Percentiles rank a stretch among this genome's conserved stretches.
phyloP scores from a whole-genome alignment of 495 filamentous ascomycete genomes.

The Daldinia loculata region DNA sequence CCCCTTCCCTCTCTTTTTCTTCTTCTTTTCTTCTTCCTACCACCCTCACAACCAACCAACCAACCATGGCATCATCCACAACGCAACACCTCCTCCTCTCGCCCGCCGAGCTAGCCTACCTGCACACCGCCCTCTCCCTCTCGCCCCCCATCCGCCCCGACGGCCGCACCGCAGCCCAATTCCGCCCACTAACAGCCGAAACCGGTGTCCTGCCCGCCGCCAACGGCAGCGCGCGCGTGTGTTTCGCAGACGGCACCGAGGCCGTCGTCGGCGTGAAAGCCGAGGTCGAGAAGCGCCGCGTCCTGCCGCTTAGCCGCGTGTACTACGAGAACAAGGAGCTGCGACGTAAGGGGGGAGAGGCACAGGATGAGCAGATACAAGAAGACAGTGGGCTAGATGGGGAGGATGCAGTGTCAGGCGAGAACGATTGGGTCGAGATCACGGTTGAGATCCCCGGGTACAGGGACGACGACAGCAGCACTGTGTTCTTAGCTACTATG shows the following conservation, averaged over 20 bases:
- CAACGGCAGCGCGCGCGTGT: constrained; percentile 91
- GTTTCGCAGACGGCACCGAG: constrained; percentile 94
- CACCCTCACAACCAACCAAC: neutral
- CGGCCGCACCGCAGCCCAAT: constrained; percentile 80
- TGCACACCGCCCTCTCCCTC: constrained; percentile 84
- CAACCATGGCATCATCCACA: constrained; percentile 43
- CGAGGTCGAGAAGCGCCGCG: constrained; percentile 72
- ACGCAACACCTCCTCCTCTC: constrained; percentile 74
- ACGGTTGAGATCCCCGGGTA: constrained; percentile 85
- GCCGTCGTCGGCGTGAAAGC: constrained; percentile 94
- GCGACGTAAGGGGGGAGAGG: constrained; percentile 44
- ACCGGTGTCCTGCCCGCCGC: constrained; percentile 85
- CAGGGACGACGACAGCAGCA: constrained; percentile 89
- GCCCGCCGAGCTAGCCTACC: constrained; percentile 94
- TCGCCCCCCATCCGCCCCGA: constrained; percentile 89
- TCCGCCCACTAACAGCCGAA: constrained; percentile 90
- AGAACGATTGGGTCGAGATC: constrained; percentile 79
- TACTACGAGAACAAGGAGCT: constrained; percentile 36
- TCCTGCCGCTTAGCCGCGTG: neutral
- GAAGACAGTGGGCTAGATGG: neutral
- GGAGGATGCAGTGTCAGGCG: constrained; percentile 46
- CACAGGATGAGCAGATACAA: constrained; percentile 20
- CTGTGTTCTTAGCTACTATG: constrained; percentile 86
- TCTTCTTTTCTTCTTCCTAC: neutral
- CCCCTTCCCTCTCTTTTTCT: neutral